These are phyloP conservation scores for Begonia masoniana DNA, from an alignment of 306 rosid species.

Conservation along the genomic window DNA sequence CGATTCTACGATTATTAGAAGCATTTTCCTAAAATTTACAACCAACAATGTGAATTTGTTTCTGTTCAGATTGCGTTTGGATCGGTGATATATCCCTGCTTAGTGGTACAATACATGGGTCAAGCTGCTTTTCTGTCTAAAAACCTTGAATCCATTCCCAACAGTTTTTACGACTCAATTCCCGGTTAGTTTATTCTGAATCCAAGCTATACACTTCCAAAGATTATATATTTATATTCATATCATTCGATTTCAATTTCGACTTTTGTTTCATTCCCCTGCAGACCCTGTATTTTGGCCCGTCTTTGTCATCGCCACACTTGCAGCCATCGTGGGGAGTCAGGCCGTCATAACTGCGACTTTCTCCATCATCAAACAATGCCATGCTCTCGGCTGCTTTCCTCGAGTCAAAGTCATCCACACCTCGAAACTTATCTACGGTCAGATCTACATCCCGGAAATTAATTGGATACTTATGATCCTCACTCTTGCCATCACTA, in stretches of 20 bases:
- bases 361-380: constrained; percentile 78
- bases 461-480: constrained; percentile 87
- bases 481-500: constrained; percentile 66
- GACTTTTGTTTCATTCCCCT: background rate
- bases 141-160: constrained; percentile 21
- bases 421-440: constrained; percentile 68
- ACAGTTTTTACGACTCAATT: constrained; percentile 57
- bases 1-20: too few species aligned
- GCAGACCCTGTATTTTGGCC: constrained; percentile 79
- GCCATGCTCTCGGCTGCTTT: constrained; percentile 90
- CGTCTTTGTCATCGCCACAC: constrained; percentile 63
- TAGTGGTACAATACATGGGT: constrained; percentile 87
- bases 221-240: too few species aligned
- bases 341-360: constrained; percentile 88
- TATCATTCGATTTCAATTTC: too few species aligned
- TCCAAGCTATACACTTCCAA: background rate
- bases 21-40: too few species aligned
- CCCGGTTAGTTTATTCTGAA: constrained; percentile 47
- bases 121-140: constrained; percentile 80
- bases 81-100: constrained; percentile 61
- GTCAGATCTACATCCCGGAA: constrained; percentile 85
- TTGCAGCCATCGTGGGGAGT: constrained; percentile 86
- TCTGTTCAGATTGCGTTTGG: constrained; percentile 66
- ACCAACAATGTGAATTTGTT: constrained; percentile 4
- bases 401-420: constrained; percentile 87